Evolutionary conservation across 805 yeast genomes (phyloP).

Genomic region (Candida odintsovae): DNA sequence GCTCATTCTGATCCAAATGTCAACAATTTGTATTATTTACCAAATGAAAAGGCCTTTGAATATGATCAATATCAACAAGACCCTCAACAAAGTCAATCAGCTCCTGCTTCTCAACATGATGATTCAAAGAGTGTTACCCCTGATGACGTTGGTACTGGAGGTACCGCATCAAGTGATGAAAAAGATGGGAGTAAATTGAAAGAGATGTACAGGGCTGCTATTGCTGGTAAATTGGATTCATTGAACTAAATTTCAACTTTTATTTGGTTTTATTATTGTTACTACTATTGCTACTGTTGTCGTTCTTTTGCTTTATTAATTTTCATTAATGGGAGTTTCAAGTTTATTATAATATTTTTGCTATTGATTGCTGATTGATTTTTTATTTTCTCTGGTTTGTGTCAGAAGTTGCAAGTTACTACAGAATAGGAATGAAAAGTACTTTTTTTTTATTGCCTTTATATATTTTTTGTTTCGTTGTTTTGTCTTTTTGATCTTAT

Average conservation of each 20-base stretch:
- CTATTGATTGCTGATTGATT: neutral
- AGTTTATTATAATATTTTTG: neutral
- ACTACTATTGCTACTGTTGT: neutral
- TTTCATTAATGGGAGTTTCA: neutral
- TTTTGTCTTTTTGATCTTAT: neutral
- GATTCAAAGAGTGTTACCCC: neutral
- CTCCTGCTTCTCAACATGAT: conserved; percentile 1
- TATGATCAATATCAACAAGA: conserved; percentile 11
- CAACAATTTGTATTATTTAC: conserved; percentile 14
- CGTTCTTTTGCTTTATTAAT: neutral
- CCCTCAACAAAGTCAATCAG: conserved; percentile 3
- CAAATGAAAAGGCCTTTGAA: conserved; percentile 11
- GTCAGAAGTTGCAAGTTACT: neutral
- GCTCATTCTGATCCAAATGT: neutral
- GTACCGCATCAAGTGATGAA: conserved; percentile 2
- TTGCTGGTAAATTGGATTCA: conserved; percentile 21
- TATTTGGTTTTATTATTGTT: neutral
- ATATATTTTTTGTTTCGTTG: neutral
- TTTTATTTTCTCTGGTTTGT: neutral
- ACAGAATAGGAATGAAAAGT: neutral
- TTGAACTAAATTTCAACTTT: conserved; percentile 7
- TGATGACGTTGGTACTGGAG: conserved; percentile 3
- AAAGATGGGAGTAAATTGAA: conserved; percentile 16
- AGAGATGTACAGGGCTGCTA: conserved; percentile 24
- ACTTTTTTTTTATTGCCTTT: neutral